Evolutionary conservation across 1,284 basidiomycete genomes (phyloP), one percentile per base, ranked within the genome.

Genomic region (Cerioporus squamosus): DNA sequence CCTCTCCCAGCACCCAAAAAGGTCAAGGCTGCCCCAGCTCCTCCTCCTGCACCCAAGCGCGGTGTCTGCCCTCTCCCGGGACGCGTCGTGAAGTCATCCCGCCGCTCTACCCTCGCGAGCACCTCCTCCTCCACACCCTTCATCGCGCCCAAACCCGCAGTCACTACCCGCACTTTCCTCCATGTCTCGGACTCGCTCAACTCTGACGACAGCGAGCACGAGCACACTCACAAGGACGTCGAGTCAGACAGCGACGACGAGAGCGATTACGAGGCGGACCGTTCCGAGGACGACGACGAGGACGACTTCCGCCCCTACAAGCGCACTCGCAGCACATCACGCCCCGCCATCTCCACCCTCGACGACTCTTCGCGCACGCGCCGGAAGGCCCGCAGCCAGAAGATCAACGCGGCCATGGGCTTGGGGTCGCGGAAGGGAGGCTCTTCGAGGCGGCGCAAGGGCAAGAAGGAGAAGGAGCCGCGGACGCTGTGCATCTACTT

Each of bases 271-370:
- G 55, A 52, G 31, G 18, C 39, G 3, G 51, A 44, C 18, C 17
- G 18, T 3, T 45, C 44, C 5, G 29, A 29, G 42, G 49, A 54
- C 22, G 52, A 63, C 20, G 45, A 49, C 46, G 58, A 45, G 38
- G 58, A 60, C 31, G 58, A 60, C 31, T 59, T 48, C 52, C 52
- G 43, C 8, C 51, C 51, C 2, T 10, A 43, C 17, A 51, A 50
- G 48, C 52, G 47, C 46, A 24, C 43, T 9, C 46, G 52, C 18
- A 51, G 45, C 24, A 22, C 33, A 20, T 22, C 2, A 17, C 17
- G n/a, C 5, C 23, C 10, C 47, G 18, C 5, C 26, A 14, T 44
- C 42, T 8, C 24, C 38, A 3, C 15, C 33, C 12, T 36, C 14
- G 33, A 3, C 31, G 46, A 26, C 38, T 42, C 52, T 14, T 42